These are phyloP conservation scores for Tuber microsphaerosporum DNA, from an alignment of 495 filamentous ascomycete species.

Conservation along the genomic window DNA sequence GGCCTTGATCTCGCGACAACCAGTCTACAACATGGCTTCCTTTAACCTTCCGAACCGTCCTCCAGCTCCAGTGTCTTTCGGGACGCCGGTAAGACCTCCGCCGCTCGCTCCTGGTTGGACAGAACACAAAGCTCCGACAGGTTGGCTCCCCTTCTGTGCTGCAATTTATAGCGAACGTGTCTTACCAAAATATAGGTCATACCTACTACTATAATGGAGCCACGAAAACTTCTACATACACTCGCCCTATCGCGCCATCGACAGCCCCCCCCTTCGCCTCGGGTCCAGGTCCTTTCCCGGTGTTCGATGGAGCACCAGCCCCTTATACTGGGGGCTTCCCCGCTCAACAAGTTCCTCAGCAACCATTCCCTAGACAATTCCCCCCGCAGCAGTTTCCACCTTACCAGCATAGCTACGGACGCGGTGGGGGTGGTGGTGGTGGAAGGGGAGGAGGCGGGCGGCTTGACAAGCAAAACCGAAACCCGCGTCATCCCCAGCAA, in stretches of 20 bases:
- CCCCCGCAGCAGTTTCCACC: conserved; percentile 31
- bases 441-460: conserved; percentile 43
- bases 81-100: conserved; percentile 13
- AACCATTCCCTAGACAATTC: conserved; percentile 48
- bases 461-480: conserved; percentile 38
- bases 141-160: conserved; percentile 43
- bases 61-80: conserved; percentile 16
- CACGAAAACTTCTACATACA: conserved; percentile 84
- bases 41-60: conserved; percentile 29
- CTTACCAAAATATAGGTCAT: conserved; percentile 52
- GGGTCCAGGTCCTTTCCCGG: conserved; percentile 30
- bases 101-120: conserved; percentile 79
- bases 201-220: conserved; percentile 81
- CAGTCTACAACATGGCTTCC: conserved; percentile 15
- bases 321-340: conserved; percentile 41
- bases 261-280: conserved; percentile 41
- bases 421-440: conserved; percentile 37
- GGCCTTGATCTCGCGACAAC: not conserved
- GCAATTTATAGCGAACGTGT: conserved; percentile 5
- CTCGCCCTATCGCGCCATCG: conserved; percentile 51
- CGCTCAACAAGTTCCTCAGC: conserved; percentile 34
- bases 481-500: conserved; percentile 43
- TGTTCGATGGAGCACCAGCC: conserved; percentile 33
- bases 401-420: conserved; percentile 32
- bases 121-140: conserved; percentile 83